Conservation (phyloP, 2,329 filamentous ascomycete species). For the Parastagonospora avenae region DNA sequence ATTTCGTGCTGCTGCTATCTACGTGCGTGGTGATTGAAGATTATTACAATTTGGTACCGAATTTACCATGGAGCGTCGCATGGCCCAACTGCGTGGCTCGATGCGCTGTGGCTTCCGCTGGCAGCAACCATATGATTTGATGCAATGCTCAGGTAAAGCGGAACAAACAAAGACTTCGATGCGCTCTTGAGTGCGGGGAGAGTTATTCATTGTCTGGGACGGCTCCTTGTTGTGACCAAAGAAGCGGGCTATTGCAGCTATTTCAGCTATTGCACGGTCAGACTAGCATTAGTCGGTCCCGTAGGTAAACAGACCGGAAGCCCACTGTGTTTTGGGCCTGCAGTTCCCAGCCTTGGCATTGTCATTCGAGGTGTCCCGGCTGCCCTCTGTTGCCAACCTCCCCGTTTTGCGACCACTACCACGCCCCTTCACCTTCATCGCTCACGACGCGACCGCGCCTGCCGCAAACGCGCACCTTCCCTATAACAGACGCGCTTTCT, state of each 20-base stretch:
- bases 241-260: too few species aligned
- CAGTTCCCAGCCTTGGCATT: constrained; percentile 29
- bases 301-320: constrained; percentile 23
- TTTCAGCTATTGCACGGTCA: too few species aligned
- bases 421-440: not conserved
- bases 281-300: not conserved
- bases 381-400: constrained; percentile 36
- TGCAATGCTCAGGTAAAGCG: not conserved
- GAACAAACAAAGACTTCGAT: constrained; percentile 1
- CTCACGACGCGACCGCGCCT: constrained; percentile 30
- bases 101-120: constrained; percentile 9
- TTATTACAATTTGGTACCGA: too few species aligned
- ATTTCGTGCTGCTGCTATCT: too few species aligned
- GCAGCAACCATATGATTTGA: not conserved
- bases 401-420: constrained; percentile 23
- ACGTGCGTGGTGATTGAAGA: too few species aligned
- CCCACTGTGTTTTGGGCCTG: constrained; percentile 27
- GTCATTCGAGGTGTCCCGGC: constrained; percentile 25
- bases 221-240: not conserved
- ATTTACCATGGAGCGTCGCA: too few species aligned
- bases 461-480: constrained; percentile 23
- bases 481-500: constrained; percentile 18
- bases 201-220: not conserved
- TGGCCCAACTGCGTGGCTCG: not conserved
- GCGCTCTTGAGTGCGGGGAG: not conserved